phyloP scores from a whole-genome alignment of 768 basidiomycete species.

The Asterophora parasitica region DNA sequence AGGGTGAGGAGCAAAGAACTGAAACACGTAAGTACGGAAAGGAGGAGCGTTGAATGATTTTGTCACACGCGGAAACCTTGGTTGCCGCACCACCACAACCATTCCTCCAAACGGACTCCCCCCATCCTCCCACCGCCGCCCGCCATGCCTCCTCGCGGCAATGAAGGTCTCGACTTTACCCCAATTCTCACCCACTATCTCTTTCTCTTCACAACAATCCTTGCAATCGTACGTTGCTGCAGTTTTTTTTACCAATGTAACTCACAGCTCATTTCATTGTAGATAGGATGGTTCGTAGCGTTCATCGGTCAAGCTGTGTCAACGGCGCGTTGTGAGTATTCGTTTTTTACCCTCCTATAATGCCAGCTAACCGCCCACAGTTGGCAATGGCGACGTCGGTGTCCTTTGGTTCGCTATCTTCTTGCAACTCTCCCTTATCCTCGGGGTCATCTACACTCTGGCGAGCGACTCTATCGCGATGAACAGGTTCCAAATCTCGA shows the following conservation, averaged over 20 bases:
- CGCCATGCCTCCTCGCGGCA: constrained; percentile 51
- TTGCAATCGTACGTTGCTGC: constrained; percentile 59
- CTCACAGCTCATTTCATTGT: constrained; percentile 29
- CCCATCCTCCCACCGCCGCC: constrained; percentile 3
- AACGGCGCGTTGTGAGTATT: constrained; percentile 43
- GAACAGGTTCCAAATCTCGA: constrained; percentile 87
- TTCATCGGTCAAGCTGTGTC: constrained; percentile 73
- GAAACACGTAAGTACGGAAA: neutral
- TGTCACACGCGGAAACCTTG: constrained; percentile 7
- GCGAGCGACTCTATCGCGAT: constrained; percentile 90
- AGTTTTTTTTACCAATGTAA: constrained; percentile 10
- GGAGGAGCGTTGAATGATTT: constrained; percentile 1
- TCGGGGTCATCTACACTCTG: constrained; percentile 70
- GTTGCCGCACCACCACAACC: constrained; percentile 1
- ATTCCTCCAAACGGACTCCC: neutral
- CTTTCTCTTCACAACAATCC: constrained; percentile 82
- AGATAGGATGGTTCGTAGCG: constrained; percentile 73
- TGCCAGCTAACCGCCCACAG: constrained; percentile 20
- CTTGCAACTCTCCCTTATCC: constrained; percentile 67
- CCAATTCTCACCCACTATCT: constrained; percentile 90
- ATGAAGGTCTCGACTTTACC: constrained; percentile 76
- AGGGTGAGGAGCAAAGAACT: too few species aligned
- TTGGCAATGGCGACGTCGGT: constrained; percentile 46
- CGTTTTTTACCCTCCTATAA: neutral
- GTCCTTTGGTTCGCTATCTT: constrained; percentile 83